Conservation (phyloP, 352 stramenopile species). For the Blastocystis sp. region DNA sequence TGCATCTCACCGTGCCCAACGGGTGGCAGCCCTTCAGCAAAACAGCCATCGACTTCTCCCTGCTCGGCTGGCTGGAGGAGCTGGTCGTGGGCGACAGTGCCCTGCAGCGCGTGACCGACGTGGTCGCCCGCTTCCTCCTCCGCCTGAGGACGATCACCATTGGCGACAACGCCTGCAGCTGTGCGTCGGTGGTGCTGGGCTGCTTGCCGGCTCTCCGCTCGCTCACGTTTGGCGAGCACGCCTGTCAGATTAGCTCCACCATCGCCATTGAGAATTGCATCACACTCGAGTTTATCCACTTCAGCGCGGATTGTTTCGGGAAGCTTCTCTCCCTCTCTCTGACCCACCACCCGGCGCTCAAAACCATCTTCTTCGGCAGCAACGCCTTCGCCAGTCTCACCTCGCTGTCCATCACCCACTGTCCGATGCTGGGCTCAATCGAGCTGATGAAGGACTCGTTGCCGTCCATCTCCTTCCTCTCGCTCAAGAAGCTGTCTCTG, state of each 20-base stretch:
- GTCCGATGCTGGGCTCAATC: not conserved
- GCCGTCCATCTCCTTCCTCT: not conserved
- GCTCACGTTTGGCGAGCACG: not conserved
- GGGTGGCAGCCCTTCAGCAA: no score
- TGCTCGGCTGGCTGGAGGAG: not conserved
- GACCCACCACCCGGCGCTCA: not conserved
- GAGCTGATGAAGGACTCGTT: not conserved
- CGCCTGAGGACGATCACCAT: not conserved
- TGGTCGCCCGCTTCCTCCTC: not conserved
- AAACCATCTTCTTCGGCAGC: not conserved
- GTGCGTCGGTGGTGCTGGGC: not conserved
- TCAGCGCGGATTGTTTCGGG: not conserved
- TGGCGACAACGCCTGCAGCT: not conserved
- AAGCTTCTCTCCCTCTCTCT: not conserved
- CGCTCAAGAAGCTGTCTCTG: not conserved
- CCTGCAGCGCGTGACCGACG: not conserved
- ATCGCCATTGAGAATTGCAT: not conserved
- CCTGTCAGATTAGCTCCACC: not conserved
- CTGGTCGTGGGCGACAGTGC: not conserved
- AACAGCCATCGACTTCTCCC: not conserved
- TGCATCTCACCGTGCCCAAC: not conserved
- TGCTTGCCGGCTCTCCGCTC: not conserved
- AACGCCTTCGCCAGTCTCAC: not conserved
- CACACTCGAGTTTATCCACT: not conserved
- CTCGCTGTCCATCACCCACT: not conserved